Evolutionary conservation across 495 filamentous ascomycete species (phyloP), one percentile per base, ranked within the genome.

Genomic region (Daldinia grandis): DNA sequence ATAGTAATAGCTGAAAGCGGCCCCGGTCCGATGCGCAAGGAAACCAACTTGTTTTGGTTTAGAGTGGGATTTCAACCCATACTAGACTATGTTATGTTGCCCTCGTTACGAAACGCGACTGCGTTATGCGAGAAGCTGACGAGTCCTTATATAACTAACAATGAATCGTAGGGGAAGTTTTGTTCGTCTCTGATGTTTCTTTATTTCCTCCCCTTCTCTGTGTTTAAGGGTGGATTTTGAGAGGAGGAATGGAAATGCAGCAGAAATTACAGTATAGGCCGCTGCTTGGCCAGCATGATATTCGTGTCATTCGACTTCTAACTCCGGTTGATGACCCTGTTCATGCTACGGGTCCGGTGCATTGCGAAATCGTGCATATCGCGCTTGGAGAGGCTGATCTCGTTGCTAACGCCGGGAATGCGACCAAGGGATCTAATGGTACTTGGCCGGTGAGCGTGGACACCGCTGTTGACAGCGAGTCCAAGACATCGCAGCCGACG

Each of bases 241-340:
- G 7, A 0, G 19, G 17, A 47, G 42, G 19, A 47, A 35, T 14
- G 33, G 9, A 49, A 58, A 67, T 67, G 64, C n/a, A 54, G n/a
- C 56, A 61, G 30, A 62, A 68, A 68, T 56, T 62, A 55, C 64
- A 30, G 42, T 68, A 68, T n/a, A 37, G 17, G 5, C 57, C 64
- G 35, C 27, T 68, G 17, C 33, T 57, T n/a, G 47, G 55, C 42
- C n/a, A 49, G 10, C 42, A 47, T 24, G 64, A 68, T 17, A 68
- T 68, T 38, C 64, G 64, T 56, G 64, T 62, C 19, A 62, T 68
- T 47, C 47, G 47, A 35, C 49, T 68, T 1, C 64, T 68, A 10
- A 68, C 64, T 17, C 64, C 40, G 37, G 50, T 47, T 24, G 64
- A 68, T 40, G 28, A 68, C 15, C 58, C 64, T 27, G 37, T 51